Evolutionary conservation across 495 filamentous ascomycete species (phyloP).

Genomic region (Thozetella sp.): DNA sequence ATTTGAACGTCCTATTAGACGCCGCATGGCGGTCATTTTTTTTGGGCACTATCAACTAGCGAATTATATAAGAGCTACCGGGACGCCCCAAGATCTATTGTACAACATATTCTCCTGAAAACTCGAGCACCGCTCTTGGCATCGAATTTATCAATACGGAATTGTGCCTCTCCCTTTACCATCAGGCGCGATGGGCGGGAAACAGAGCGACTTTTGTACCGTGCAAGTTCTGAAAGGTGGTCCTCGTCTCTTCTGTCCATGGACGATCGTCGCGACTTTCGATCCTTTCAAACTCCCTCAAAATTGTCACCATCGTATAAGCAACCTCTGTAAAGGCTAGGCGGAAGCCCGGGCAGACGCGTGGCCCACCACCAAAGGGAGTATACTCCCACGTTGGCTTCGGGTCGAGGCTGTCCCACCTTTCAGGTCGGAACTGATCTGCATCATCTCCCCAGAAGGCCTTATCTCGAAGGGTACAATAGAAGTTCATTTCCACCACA

Average conservation of each 20-base stretch:
- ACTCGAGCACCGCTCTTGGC: too few species aligned
- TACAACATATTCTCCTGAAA: too few species aligned
- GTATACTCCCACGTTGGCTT: conserved; percentile 15
- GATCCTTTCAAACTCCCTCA: conserved; percentile 11
- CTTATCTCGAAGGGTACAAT: conserved; percentile 36
- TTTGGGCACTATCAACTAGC: too few species aligned
- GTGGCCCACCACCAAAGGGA: conserved; percentile 18
- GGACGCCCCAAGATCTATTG: too few species aligned
- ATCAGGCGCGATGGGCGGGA: not conserved
- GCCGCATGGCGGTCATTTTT: too few species aligned
- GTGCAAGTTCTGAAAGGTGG: conserved; percentile 6
- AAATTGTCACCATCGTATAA: conserved; percentile 9
- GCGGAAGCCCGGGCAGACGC: conserved; percentile 13
- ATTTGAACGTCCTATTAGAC: too few species aligned
- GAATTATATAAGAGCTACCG: too few species aligned
- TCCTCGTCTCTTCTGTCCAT: conserved; percentile 7
- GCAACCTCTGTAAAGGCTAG: conserved; percentile 5
- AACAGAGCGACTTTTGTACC: conserved; percentile 3
- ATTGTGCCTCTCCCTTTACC: too few species aligned
- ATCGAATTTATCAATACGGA: too few species aligned
- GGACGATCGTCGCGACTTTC: conserved; percentile 10
- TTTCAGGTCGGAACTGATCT: conserved; percentile 30
- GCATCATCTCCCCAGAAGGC: conserved; percentile 33
- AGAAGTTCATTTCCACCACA: too few species aligned
- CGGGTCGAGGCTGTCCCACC: conserved; percentile 22